These are phyloP conservation scores for Spencermartinsiella europaea DNA, from an alignment of 805 yeast genomes.

Conservation along the genomic window DNA sequence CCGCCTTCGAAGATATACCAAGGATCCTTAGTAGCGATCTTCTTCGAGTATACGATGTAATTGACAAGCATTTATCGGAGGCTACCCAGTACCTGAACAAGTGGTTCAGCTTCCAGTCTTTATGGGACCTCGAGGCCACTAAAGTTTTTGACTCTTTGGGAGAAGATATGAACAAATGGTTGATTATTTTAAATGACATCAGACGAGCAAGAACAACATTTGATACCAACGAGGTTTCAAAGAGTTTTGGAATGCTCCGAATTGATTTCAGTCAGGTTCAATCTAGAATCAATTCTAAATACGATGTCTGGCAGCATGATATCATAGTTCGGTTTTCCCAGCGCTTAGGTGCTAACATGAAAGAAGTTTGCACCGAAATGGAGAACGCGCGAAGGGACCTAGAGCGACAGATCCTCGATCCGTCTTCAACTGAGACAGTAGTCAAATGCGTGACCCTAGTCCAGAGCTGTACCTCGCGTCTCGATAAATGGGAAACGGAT, in stretches of 20 bases:
- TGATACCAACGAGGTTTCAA: constrained; percentile 43
- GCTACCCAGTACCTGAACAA: constrained; percentile 38
- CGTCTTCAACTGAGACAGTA: constrained; percentile 37
- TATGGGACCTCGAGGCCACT: constrained; percentile 53
- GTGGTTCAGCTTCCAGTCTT: constrained; percentile 53
- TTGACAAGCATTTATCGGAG: constrained; percentile 32
- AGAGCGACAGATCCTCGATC: constrained; percentile 35
- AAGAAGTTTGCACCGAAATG: constrained; percentile 32
- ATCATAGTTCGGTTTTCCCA: constrained; percentile 40
- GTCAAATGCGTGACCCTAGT: constrained; percentile 38
- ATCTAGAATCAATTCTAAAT: constrained; percentile 45
- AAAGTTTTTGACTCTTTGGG: constrained; percentile 36
- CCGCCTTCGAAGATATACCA: constrained; percentile 13
- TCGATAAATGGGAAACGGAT: constrained; percentile 22
- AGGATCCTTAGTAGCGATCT: constrained; percentile 17
- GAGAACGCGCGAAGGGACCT: constrained; percentile 32
- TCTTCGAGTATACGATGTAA: constrained; percentile 21
- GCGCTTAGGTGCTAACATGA: constrained; percentile 32
- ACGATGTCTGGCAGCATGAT: constrained; percentile 53
- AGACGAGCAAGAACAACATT: constrained; percentile 41
- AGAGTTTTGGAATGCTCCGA: constrained; percentile 38
- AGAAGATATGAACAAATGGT: constrained; percentile 43
- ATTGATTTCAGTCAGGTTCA: constrained; percentile 53
- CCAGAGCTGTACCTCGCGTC: constrained; percentile 28
- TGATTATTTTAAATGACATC: constrained; percentile 40